Base-by-base conservation (phyloP, 305 asterid species). In the Petunia hybrid region DNA sequence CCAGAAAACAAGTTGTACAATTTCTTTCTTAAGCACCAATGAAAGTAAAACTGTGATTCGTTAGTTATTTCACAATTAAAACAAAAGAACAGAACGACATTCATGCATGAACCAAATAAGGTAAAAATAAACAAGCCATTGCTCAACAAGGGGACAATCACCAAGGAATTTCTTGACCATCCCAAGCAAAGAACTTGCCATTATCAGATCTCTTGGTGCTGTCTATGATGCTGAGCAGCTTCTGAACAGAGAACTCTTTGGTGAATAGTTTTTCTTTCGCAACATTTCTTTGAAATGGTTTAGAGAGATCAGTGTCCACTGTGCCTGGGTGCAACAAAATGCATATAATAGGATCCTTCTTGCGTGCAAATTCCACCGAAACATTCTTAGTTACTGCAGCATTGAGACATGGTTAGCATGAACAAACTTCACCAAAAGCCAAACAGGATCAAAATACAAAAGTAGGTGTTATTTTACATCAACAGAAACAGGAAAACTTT, bases 281-380 rank as follows among this genome's bases (percentile, higher is more conserved):
- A 85, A 95, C 93, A 86, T 94, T 92, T 85, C 80, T 80, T 86
- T 91, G 97, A 85, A 94, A 95, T 61, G 99, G 99, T 87, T 76
- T 92, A 13, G 99, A 95, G 60, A 95, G 87, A 87, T 94, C 99
- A n/a, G 99, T 95, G 80, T 95, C 97, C 12, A 95, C 99, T 0
- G 99, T 95, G 82, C 99, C 99, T 2, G 99, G 99, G 87, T 95
- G 99, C 91, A 95, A 74, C 87, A 94, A 88, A 42, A 95, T 86
- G 88, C 98, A 92, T 82, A 88, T 71, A 77, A 95, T 87, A 8
- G 97, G 98, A 84, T 91, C 97, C 83, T 87, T 92, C 88, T 85
- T 94, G 53, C 90, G 91, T 2, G 92, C 92, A 62, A 94, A 88
- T 84, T 95, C 99, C 84, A 94, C 91, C 0, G 97, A 85, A 14